Evolutionary conservation across 345 rosid genomes (phyloP).

Genomic region (Camelina hispida): DNA sequence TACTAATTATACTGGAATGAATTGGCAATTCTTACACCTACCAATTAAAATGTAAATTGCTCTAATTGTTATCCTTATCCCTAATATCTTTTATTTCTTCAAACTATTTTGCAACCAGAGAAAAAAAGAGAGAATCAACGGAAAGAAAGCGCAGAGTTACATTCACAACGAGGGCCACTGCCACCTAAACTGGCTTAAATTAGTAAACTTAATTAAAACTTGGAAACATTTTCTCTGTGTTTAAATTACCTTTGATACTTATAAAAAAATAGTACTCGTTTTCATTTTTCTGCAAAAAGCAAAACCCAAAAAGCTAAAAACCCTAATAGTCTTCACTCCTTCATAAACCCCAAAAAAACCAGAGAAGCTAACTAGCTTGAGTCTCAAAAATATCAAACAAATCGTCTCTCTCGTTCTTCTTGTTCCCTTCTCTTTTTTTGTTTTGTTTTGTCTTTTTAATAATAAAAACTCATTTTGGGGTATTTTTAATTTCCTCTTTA

Average conservation of each 20-base stretch:
- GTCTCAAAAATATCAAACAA: conserved; percentile 30
- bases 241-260: not conserved
- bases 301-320: conserved; percentile 33
- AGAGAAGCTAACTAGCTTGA: conserved; percentile 36
- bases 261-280: not conserved
- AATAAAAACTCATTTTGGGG: conserved; percentile 36
- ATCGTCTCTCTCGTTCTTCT: conserved; percentile 32
- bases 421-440: conserved; percentile 16
- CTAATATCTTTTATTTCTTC: not conserved
- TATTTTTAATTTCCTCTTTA: conserved; percentile 34
- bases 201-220: not conserved
- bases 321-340: conserved; percentile 47
- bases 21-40: not conserved
- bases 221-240: not conserved
- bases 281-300: conserved; percentile 32
- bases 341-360: conserved; percentile 43
- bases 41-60: not conserved
- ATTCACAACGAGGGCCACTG: not conserved
- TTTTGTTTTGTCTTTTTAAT: conserved; percentile 4
- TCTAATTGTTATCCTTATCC: not conserved
- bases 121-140: not conserved
- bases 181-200: not conserved
- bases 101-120: not conserved
- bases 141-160: not conserved
- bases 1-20: not conserved